phyloP scores from a whole-genome alignment of 2,329 filamentous ascomycete genomes.

The Colletotrichum ledebouriae region DNA sequence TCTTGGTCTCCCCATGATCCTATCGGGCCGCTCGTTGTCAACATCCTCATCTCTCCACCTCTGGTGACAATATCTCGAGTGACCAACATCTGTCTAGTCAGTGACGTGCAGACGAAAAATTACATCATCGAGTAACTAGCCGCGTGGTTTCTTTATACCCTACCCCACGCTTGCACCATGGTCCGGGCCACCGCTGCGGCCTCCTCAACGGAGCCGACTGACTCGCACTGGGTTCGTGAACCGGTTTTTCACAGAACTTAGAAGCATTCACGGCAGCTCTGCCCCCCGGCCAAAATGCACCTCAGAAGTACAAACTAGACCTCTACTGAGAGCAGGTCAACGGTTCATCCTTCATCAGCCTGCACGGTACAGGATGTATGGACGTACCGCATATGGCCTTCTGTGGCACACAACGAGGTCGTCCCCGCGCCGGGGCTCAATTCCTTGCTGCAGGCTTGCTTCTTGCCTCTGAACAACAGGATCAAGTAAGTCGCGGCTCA shows the following conservation, averaged over 20 bases:
- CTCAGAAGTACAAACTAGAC: constrained; percentile 56
- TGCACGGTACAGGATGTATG: no score
- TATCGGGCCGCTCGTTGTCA: background rate
- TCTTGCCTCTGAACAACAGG: constrained; percentile 52
- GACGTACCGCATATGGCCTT: constrained; percentile 47
- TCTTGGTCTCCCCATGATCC: background rate
- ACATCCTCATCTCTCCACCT: background rate
- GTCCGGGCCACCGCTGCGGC: constrained; percentile 5
- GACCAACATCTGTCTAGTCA: constrained; percentile 7
- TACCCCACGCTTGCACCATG: constrained; percentile 5
- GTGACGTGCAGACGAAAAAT: constrained; percentile 21
- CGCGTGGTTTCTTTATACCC: constrained; percentile 8
- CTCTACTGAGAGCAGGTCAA: constrained; percentile 63
- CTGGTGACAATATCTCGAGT: background rate
- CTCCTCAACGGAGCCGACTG: constrained; percentile 45
- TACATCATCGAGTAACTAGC: constrained; percentile 27
- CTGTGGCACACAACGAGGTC: constrained; percentile 49
- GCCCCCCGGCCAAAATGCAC: constrained; percentile 59
- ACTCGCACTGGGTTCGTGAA: constrained; percentile 65
- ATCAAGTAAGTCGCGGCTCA: constrained; percentile 62
- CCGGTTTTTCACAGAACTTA: constrained; percentile 55
- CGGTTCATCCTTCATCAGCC: constrained; percentile 53
- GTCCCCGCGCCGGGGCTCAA: constrained; percentile 22
- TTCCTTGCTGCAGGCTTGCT: constrained; percentile 46
- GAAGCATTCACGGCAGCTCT: constrained; percentile 59